Conservation (phyloP, 2,329 filamentous ascomycete genomes). For the Graphiopsis chlorocephala region DNA sequence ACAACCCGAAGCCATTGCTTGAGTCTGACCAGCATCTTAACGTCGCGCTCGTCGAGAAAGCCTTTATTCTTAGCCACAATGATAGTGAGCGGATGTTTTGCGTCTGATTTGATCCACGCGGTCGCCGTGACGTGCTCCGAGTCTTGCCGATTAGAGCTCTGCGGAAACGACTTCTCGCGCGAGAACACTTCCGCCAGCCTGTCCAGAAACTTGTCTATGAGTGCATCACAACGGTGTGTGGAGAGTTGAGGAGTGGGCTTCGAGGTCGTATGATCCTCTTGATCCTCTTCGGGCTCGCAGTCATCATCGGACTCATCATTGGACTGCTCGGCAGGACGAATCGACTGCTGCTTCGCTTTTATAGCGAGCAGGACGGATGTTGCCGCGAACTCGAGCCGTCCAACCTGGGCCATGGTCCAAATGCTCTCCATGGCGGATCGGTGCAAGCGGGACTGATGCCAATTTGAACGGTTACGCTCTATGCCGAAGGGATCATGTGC, state of each 20-base stretch:
- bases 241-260: not conserved
- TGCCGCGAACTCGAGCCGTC: not conserved
- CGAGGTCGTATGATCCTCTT: not conserved
- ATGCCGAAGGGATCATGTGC: not conserved
- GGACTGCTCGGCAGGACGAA: not conserved
- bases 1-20: not conserved
- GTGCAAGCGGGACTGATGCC: not conserved
- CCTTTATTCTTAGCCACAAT: not conserved
- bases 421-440: not conserved
- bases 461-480: not conserved
- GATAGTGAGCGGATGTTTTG: not conserved
- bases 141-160: not conserved
- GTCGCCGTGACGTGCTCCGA: not conserved
- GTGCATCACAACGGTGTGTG: not conserved
- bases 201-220: not conserved
- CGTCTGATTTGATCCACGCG: not conserved
- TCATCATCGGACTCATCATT: not conserved
- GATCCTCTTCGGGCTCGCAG: not conserved
- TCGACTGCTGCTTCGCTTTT: not conserved
- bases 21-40: not conserved
- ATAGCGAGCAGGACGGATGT: not conserved
- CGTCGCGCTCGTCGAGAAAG: not conserved
- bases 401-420: not conserved
- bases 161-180: not conserved
- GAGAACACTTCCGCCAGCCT: not conserved